Base-by-base conservation (phyloP, 1,139 yeast species). In the Yamadazyma buinensis region DNA sequence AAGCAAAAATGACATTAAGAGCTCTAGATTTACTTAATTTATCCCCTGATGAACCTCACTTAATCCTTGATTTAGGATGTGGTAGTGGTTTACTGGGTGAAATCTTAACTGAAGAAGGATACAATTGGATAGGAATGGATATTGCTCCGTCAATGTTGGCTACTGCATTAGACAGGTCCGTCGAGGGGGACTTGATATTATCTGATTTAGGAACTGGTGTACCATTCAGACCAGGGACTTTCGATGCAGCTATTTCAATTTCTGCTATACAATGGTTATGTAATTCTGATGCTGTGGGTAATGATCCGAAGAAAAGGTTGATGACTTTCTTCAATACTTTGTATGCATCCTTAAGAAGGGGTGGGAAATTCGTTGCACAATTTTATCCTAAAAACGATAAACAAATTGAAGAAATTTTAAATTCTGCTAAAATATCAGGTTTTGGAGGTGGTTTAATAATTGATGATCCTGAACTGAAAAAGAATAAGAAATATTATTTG, bases 201-300 rank as follows among this genome's bases (percentile, higher is more conserved):
- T 82, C 87, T 27, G 99, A 92, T 64, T 84, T 92, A 72, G 99
- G 99, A 27, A 72, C 74, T 40, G 98, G 98, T 18, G 73, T 94
- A 4, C 98, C 98, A 7, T 92, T 92, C 53, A 72, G 98, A 51
- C 88, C 98, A 1, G 99, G 98, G 36, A 75, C 95, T 0, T 92
- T 92, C 56, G 99, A 94, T 61, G 97, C 97, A 1, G 98, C 96
- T 3, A 85, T 92, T 29, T 84, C 95, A 15, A 87, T 92, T 46
- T 84, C 95, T 30, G 98, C 95, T 4, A 87, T 92, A 37, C 99
- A 92, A 59, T 92, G 99, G 99, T 75, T 92, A 29, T 87, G 97
- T 67, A 92, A 92, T 56, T 98, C 98, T 3, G 98, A 92, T 57
- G 74, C 87, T 4, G 61, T 87, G 2, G 70, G 73, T 28, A 83